Percentiles rank a stretch among this genome's conserved stretches.
Conservation (phyloP, 768 basidiomycete species). For the Scleroderma bovista region DNA sequence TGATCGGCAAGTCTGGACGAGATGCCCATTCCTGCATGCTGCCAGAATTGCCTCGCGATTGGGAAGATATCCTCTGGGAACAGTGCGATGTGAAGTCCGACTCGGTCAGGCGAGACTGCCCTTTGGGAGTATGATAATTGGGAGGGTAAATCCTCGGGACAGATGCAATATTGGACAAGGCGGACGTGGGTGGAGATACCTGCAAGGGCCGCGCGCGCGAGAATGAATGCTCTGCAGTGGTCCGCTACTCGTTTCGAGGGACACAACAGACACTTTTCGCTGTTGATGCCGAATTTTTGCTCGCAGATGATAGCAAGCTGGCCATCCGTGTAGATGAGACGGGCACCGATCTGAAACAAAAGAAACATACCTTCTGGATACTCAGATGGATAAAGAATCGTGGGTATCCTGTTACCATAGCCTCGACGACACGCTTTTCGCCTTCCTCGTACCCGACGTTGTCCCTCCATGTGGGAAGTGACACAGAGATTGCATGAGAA, state of each 20-base stretch:
- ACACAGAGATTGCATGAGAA: conserved; percentile 92
- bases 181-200: conserved; percentile 45
- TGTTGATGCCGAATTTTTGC: conserved; percentile 65
- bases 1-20: conserved; percentile 83
- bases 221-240: conserved; percentile 69
- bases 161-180: conserved; percentile 67
- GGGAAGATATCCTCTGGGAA: conserved; percentile 57
- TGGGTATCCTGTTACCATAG: conserved; percentile 89
- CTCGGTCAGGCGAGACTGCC: conserved; percentile 27
- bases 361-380: conserved; percentile 67
- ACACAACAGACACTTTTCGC: conserved; percentile 76
- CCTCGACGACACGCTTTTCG: conserved; percentile 67
- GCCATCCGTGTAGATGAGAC: background rate
- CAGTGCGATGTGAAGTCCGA: conserved; percentile 78
- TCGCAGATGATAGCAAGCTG: conserved; percentile 78
- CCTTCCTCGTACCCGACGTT: conserved; percentile 91
- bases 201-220: conserved; percentile 39
- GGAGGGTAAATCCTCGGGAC: conserved; percentile 44
- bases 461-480: conserved; percentile 88
- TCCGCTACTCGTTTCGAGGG: conserved; percentile 69
- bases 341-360: background rate
- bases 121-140: conserved; percentile 10
- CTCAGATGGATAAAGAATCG: conserved; percentile 88
- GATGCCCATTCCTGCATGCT: conserved; percentile 87
- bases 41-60: conserved; percentile 91